These are phyloP conservation scores for Coemansia sp. DNA, from an alignment of 192 early-diverging fungal genomes.

Conservation along the genomic window DNA sequence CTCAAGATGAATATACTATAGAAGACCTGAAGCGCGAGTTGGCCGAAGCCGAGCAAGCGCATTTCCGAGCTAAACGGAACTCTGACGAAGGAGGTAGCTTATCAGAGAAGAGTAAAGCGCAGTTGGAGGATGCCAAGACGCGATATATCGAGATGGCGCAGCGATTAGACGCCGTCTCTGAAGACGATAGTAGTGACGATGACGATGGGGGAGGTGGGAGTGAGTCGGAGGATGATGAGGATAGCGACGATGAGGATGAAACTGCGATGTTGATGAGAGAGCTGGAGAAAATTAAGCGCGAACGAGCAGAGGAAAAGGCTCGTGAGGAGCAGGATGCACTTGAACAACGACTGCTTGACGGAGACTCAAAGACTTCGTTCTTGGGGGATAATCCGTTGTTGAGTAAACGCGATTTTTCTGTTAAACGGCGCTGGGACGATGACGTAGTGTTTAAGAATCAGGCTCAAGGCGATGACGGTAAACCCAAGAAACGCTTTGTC, in stretches of 20 bases:
- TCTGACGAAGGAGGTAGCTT: constrained; percentile 28
- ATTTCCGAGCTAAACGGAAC: constrained; percentile 63
- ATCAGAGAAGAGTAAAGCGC: not conserved
- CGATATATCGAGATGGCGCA: constrained; percentile 53
- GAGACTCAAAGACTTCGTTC: constrained; percentile 59
- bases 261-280: constrained; percentile 82
- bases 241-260: constrained; percentile 86
- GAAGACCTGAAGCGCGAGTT: constrained; percentile 71
- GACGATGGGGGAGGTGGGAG: constrained; percentile 55
- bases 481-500: constrained; percentile 92
- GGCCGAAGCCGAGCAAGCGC: constrained; percentile 66
- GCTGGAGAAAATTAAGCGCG: constrained; percentile 90
- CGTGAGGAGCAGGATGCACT: constrained; percentile 58
- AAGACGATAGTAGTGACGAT: constrained; percentile 54
- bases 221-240: constrained; percentile 21
- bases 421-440: constrained; percentile 96
- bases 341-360: constrained; percentile 60
- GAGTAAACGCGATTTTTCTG: constrained; percentile 70
- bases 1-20: constrained; percentile 60
- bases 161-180: constrained; percentile 52
- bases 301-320: constrained; percentile 90
- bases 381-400: constrained; percentile 86
- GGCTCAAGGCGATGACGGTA: constrained; percentile 82
- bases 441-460: constrained; percentile 99
- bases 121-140: constrained; percentile 28